Percentiles rank a stretch among this genome's conserved stretches.
phyloP scores from a whole-genome alignment of 257 asterid genomes.

The Nicotiana noctiflora region DNA sequence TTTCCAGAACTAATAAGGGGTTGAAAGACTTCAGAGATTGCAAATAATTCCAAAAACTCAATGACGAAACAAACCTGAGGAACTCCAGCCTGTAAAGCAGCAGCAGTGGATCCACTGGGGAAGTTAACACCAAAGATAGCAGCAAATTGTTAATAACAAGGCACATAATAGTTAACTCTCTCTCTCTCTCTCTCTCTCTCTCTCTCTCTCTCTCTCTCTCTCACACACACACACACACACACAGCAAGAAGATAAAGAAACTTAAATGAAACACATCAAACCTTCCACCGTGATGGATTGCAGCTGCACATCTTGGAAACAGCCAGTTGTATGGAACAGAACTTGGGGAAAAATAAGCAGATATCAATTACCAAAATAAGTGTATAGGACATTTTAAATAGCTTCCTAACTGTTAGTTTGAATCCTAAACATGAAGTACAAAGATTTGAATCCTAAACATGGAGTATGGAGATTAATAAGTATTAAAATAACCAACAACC shows the following conservation, averaged over 20 bases:
- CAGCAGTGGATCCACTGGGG: slow-evolving; percentile 90
- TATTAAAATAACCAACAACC: not conserved
- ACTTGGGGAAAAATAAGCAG: slow-evolving; percentile 25
- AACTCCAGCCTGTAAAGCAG: slow-evolving; percentile 78
- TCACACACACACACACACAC: too few species aligned
- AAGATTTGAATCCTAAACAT: not conserved
- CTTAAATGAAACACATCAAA: slow-evolving; percentile 19
- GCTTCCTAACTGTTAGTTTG: not conserved
- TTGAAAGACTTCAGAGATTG: not conserved
- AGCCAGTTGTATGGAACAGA: slow-evolving; percentile 75
- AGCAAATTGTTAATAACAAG: slow-evolving; percentile 8
- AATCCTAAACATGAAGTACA: not conserved
- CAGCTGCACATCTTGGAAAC: slow-evolving; percentile 86
- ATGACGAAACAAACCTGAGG: slow-evolving; percentile 66
- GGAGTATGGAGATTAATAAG: not conserved
- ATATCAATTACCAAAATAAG: slow-evolving; percentile 12
- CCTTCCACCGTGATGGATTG: slow-evolving; percentile 97
- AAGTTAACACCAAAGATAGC: slow-evolving; percentile 6
- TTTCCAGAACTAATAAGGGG: not conserved
- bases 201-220: too few species aligned
- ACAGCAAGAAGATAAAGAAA: not conserved
- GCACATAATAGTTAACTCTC: not conserved
- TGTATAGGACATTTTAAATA: not conserved
- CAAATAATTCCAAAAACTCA: slow-evolving; percentile 6
- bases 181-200: too few species aligned